Evolutionary conservation across 179 eudicot genomes (phyloP).

Genomic region (Amaranthus tricolor): DNA sequence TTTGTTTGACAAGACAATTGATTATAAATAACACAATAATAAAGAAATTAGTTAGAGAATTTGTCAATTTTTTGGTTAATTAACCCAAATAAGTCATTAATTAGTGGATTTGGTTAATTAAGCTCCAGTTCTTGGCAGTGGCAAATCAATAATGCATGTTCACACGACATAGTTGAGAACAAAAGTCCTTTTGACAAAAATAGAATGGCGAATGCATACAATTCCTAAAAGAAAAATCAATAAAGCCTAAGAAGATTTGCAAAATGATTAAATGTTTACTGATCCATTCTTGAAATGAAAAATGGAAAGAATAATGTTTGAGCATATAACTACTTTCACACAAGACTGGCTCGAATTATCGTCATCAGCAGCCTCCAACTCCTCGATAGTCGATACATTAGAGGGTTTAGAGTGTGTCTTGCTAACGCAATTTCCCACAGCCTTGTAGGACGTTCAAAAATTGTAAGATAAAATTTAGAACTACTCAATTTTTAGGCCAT

Average conservation of each 20-base stretch:
- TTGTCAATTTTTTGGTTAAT: no score
- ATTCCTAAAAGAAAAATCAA: constrained; percentile 6
- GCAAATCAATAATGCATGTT: no score
- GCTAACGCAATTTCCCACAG: constrained; percentile 14
- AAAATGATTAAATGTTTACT: constrained; percentile 19
- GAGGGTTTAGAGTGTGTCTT: constrained; percentile 6
- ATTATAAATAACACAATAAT: no score
- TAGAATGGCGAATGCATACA: background rate
- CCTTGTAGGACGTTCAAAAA: constrained; percentile 30
- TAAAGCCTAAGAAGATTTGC: constrained; percentile 15
- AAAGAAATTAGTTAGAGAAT: no score
- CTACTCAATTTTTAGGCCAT: constrained; percentile 20
- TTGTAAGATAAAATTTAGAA: constrained; percentile 23
- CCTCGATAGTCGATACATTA: constrained; percentile 2
- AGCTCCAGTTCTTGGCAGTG: no score
- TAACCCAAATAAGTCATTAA: no score
- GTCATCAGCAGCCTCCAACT: constrained; percentile 25
- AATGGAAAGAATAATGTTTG: constrained; percentile 26
- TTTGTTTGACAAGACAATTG: no score
- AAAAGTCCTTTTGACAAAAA: background rate
- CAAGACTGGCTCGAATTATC: constrained; percentile 26
- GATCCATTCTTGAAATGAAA: constrained; percentile 17
- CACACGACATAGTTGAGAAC: background rate
- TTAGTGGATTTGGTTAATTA: no score
- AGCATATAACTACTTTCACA: constrained; percentile 22